These are phyloP conservation scores for Cyberlindnera sargentensis DNA, from an alignment of 805 yeast species.

Conservation along the genomic window DNA sequence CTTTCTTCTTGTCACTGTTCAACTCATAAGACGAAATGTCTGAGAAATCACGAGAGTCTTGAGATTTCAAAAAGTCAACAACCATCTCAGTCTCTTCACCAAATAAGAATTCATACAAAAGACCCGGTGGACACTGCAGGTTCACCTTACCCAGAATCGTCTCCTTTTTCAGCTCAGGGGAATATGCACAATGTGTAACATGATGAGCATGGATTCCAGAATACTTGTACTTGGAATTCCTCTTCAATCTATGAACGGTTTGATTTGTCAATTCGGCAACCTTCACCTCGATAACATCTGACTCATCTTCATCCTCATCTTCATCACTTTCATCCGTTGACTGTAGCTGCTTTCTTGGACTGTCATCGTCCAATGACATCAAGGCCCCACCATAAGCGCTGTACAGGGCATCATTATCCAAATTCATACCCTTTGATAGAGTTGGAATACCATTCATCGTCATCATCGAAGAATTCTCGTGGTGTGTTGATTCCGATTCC, in stretches of 20 bases:
- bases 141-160: slow-evolving; percentile 44
- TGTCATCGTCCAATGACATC: slow-evolving; percentile 38
- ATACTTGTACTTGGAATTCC: slow-evolving; percentile 34
- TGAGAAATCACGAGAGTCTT: slow-evolving; percentile 31
- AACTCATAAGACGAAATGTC: slow-evolving; percentile 27
- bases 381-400: slow-evolving; percentile 31
- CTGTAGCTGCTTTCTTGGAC: slow-evolving; percentile 16
- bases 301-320: slow-evolving; percentile 22
- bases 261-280: slow-evolving; percentile 14
- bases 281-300: slow-evolving; percentile 16
- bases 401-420: slow-evolving; percentile 17
- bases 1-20: slow-evolving; percentile 34
- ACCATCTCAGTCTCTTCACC: slow-evolving; percentile 48
- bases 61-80: slow-evolving; percentile 32
- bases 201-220: slow-evolving; percentile 62
- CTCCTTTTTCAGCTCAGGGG: slow-evolving; percentile 41
- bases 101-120: slow-evolving; percentile 61
- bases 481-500: not conserved
- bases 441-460: slow-evolving; percentile 9
- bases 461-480: not conserved
- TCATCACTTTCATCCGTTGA: slow-evolving; percentile 25
- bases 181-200: slow-evolving; percentile 45
- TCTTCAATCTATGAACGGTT: slow-evolving; percentile 30
- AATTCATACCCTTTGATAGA: slow-evolving; percentile 15
- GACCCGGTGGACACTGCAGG: slow-evolving; percentile 70